Evolutionary conservation across 2,329 filamentous ascomycete species (phyloP), one percentile per base, ranked within the genome.

Genomic region (Davidsoniella australis): DNA sequence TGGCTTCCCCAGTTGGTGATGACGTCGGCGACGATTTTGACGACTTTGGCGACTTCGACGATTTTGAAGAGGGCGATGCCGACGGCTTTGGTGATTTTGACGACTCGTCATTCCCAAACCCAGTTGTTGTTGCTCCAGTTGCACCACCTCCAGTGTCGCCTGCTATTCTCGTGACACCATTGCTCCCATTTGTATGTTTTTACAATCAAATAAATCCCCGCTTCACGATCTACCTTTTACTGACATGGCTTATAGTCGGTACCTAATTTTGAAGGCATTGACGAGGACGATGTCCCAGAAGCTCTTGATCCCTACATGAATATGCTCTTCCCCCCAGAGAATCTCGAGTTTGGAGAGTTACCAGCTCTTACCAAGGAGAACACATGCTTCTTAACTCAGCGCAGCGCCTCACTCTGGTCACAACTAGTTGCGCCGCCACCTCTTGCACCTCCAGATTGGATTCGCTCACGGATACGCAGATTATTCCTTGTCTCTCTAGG

Each of bases 391-490:
- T 77, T 85, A 49, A 93, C 85, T 39, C 82, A 87, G 47, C 79
- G 88, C 52, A 93, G 85, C 54, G 80, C 85, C 50, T 95, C 91
- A 0, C 71, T 98, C 33, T 98, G 91, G 91, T 87, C 88, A 39
- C 91, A 98, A 67, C 78, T 98, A 4, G 86, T 95, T 26, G 89
- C 89, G 2, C 89, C 91, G 17, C 91, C 91, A 2, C 88, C 91
- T 2, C 76, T 98, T 37, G 87, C 94, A 59, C 91, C 91, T 5
- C 89, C 91, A 0, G 91, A 98, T 64, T 98, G 91, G 91, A 93
- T 95, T 52, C 85, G 91, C 55, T 94, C 87, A 47, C 85, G 88
- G 47, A 98, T 94, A 57, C 80, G 91, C 48, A 84, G 91, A 24
- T 76, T 98, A 23, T 98, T 98, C 62, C 78, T 98, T 40, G 88